Evolutionary conservation across 495 filamentous ascomycete genomes (phyloP), one percentile per base, ranked within the genome.

Genomic region (Penicillium angulare): DNA sequence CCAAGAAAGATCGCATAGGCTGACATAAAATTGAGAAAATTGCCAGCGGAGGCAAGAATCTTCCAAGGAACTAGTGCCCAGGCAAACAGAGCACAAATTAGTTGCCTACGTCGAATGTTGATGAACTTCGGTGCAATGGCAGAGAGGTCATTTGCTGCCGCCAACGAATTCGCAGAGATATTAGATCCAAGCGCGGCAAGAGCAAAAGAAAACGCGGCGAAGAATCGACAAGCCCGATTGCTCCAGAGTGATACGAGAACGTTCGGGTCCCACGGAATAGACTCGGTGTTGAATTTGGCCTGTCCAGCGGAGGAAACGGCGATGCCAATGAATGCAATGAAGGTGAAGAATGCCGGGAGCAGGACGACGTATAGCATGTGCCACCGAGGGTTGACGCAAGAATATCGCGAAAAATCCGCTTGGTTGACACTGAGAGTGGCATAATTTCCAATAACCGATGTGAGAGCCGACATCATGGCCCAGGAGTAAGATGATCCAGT

Each of bases 1-100:
- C 79, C 85, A 2, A 89, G 73, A 68, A 90, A 88, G 31, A 88
- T 78, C 13, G 79, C 76, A 45, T 85, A 84, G 1, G 79, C 80
- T 15, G 76, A 74, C 81, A 86, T 82, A 67, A 86, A 86, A 41
- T 68, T 77, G 2, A 86, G 67, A 44, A 86, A 79, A 12, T 73
- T 79, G 12, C 70, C 72, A 10, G 82, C 82, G 0, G 74, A 79
- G 38, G 68, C 73, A 35, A 85, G 75, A 61, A 86, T 86, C 63
- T 80, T 82, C 82, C 82, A 86, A 7, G 81, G 80, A 7, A 82
- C 80, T 49, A 86, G 77, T 43, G 75, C 73, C 80, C 80, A 86
- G 0, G 77, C 81, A 0, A 81, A 64, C 23, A 86, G 34, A 2
- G 82, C 82, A 16, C 79, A 79, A 36, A 86, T 63, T 31, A 86